Conservation (phyloP, 2,329 filamentous ascomycete genomes). For the Penicillium freii region DNA sequence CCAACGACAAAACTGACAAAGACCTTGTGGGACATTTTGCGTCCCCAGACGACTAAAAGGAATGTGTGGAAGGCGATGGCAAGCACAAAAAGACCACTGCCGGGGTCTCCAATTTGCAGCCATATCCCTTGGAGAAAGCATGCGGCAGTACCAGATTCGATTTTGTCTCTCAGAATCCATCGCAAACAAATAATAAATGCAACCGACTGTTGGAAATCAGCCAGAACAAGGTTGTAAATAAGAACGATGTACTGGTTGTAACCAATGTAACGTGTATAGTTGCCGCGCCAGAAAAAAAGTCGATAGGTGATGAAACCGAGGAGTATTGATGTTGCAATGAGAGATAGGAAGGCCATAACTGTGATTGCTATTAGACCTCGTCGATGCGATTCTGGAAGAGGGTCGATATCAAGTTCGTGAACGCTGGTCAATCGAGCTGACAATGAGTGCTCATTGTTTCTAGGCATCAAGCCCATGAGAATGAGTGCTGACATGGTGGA, state of each 20-base stretch:
- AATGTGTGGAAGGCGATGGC: constrained; percentile 57
- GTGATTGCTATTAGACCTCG: constrained; percentile 49
- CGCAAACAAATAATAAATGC: constrained; percentile 51
- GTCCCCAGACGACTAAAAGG: constrained; percentile 49
- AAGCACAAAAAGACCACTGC: constrained; percentile 54
- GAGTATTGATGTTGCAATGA: constrained; percentile 45
- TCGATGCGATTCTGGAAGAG: constrained; percentile 35
- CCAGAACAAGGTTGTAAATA: constrained; percentile 54
- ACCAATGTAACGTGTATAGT: constrained; percentile 50
- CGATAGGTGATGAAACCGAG: constrained; percentile 52
- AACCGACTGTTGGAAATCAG: constrained; percentile 53
- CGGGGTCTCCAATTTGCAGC: constrained; percentile 53
- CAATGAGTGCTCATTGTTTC: constrained; percentile 18
- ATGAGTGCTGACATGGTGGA: constrained; percentile 15
- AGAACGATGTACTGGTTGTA: constrained; percentile 57
- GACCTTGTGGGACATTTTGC: constrained; percentile 45
- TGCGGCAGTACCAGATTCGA: constrained; percentile 43
- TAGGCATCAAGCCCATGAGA: constrained; percentile 17
- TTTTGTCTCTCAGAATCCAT: constrained; percentile 47
- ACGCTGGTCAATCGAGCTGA: constrained; percentile 22
- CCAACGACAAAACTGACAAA: constrained; percentile 47
- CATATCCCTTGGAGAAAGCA: constrained; percentile 54
- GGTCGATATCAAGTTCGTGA: constrained; percentile 30
- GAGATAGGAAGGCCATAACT: constrained; percentile 49
- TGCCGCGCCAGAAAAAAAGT: constrained; percentile 51